Conservation (phyloP, 768 basidiomycete species). For the Psilocybe subaeruginosa region DNA sequence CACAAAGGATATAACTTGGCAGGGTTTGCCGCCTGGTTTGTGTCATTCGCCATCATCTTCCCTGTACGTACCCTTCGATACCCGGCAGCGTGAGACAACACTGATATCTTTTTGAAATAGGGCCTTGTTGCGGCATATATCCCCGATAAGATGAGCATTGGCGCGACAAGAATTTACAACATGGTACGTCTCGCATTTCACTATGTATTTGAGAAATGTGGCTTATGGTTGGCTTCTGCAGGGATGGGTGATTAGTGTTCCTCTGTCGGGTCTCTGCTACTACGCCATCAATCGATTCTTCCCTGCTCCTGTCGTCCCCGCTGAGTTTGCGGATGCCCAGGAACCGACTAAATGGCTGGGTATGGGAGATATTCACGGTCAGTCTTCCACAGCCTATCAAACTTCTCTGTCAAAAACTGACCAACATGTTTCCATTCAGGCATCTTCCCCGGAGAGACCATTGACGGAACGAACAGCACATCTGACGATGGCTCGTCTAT, state of each 20-base stretch:
- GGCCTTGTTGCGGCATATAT: constrained; percentile 17
- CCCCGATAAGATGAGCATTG: constrained; percentile 14
- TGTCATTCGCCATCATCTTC: constrained; percentile 15
- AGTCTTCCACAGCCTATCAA: not conserved
- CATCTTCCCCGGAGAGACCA: constrained; percentile 13
- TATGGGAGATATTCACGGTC: constrained; percentile 15
- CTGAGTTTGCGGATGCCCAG: not conserved
- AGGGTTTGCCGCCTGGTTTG: constrained; percentile 16
- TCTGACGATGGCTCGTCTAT: constrained; percentile 4
- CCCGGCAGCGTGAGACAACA: not conserved
- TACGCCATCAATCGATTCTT: constrained; percentile 9
- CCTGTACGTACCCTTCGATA: constrained; percentile 2
- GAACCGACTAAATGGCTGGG: constrained; percentile 16
- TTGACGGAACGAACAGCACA: not conserved
- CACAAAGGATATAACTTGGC: constrained; percentile 17
- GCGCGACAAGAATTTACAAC: constrained; percentile 11
- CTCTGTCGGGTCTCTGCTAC: constrained; percentile 11
- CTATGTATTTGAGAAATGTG: not conserved
- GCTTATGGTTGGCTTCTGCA: not conserved
- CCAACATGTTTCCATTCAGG: not conserved
- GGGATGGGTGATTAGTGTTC: constrained; percentile 17
- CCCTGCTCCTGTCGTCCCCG: constrained; percentile 10
- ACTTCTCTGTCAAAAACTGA: not conserved
- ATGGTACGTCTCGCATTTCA: constrained; percentile 1
- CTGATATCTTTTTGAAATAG: not conserved